Conservation (phyloP, 805 yeast genomes). For the Candida hispaniensis region DNA sequence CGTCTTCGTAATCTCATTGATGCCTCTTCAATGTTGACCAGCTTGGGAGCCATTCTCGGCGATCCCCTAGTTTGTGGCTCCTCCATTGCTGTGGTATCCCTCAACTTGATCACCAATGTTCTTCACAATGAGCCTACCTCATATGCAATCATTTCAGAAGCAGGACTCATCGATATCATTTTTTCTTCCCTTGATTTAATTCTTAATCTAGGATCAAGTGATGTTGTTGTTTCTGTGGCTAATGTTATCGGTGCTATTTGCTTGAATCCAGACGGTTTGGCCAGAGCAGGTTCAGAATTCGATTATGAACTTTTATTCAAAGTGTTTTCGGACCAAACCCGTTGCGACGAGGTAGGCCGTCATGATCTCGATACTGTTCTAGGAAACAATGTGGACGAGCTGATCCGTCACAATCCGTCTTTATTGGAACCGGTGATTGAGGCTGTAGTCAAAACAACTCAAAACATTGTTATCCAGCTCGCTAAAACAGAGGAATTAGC, state of each 20-base stretch:
- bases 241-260: constrained; percentile 77
- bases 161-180: constrained; percentile 57
- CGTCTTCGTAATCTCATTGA: constrained; percentile 77
- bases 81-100: constrained; percentile 45
- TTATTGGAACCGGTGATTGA: constrained; percentile 10
- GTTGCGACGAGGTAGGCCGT: constrained; percentile 9
- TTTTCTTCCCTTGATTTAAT: constrained; percentile 46
- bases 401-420: constrained; percentile 14
- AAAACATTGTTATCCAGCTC: constrained; percentile 19
- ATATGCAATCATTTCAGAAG: constrained; percentile 66
- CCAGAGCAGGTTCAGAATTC: constrained; percentile 21
- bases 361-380: constrained; percentile 10
- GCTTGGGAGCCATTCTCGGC: constrained; percentile 43
- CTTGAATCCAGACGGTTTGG: constrained; percentile 61
- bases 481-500: no score
- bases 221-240: constrained; percentile 50
- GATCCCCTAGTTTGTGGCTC: constrained; percentile 59
- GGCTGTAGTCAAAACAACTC: constrained; percentile 2
- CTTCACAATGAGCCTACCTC: constrained; percentile 90
- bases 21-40: constrained; percentile 56
- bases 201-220: constrained; percentile 45
- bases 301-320: constrained; percentile 7
- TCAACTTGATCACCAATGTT: constrained; percentile 57
- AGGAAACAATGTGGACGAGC: constrained; percentile 14
- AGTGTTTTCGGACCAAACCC: constrained; percentile 10